Conservation (phyloP, 495 filamentous ascomycete genomes). For the Cercophora samala region DNA sequence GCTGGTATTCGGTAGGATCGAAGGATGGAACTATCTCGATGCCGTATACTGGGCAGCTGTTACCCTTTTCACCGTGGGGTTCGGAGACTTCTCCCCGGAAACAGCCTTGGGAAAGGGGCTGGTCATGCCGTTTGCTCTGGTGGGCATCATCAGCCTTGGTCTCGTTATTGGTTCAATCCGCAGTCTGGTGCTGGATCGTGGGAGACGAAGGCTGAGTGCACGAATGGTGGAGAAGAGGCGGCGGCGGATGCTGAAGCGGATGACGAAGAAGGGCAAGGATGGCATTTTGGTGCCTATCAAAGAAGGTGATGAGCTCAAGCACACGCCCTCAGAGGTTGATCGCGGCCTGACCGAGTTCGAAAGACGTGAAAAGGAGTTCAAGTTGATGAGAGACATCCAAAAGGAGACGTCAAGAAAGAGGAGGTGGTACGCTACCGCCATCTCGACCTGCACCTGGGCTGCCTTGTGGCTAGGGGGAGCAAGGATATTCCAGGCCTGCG, state of each 20-base stretch:
- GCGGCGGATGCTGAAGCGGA: constrained; percentile 48
- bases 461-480: constrained; percentile 78
- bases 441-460: constrained; percentile 64
- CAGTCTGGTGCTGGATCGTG: constrained; percentile 73
- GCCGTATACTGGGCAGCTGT: constrained; percentile 80
- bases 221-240: constrained; percentile 70
- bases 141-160: constrained; percentile 79
- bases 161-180: constrained; percentile 81
- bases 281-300: constrained; percentile 51
- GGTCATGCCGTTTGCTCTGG: constrained; percentile 74
- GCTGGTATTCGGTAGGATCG: constrained; percentile 65
- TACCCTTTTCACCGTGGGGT: constrained; percentile 80
- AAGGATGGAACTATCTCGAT: constrained; percentile 76
- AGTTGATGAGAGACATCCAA: constrained; percentile 80
- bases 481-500: constrained; percentile 58
- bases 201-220: constrained; percentile 64
- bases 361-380: constrained; percentile 68
- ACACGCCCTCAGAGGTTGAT: not conserved
- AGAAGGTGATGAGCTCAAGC: constrained; percentile 13
- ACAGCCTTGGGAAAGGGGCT: constrained; percentile 58
- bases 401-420: constrained; percentile 57
- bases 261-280: constrained; percentile 47
- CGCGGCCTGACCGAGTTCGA: constrained; percentile 50
- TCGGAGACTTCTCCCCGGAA: constrained; percentile 64
- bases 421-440: constrained; percentile 63